Conservation (phyloP, 257 asterid genomes). For the Fraxinus cuspidata region DNA sequence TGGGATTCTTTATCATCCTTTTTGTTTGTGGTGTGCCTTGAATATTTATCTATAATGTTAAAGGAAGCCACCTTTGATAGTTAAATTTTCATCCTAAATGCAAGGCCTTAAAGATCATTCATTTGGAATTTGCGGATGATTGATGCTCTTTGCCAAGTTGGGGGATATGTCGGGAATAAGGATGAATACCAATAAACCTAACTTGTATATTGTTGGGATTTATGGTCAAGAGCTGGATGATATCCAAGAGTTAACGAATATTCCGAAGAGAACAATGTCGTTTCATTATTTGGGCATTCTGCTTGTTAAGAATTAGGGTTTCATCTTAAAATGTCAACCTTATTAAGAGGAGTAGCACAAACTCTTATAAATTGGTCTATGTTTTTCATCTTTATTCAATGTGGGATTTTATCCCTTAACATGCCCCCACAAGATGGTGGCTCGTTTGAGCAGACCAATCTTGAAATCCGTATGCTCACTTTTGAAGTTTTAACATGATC, state of each 20-base stretch:
- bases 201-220: not conserved
- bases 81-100: not conserved
- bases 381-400: too few relatives aligned
- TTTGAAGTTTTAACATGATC: too few relatives aligned
- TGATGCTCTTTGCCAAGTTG: not conserved
- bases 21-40: not conserved
- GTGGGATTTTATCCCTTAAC: too few relatives aligned
- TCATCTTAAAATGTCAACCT: too few relatives aligned
- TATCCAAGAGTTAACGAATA: not conserved
- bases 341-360: too few relatives aligned
- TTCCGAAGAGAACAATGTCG: not conserved
- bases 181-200: not conserved
- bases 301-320: too few relatives aligned
- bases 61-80: not conserved
- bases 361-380: too few relatives aligned
- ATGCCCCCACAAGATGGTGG: too few relatives aligned
- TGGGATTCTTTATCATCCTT: conserved; percentile 1
- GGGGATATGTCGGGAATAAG: not conserved
- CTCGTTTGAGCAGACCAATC: too few relatives aligned
- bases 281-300: not conserved
- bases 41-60: not conserved
- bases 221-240: not conserved
- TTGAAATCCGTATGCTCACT: too few relatives aligned
- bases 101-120: not conserved
- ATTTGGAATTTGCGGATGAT: not conserved